Conservation (phyloP, 2,329 filamentous ascomycete species). For the Fusarium nematophilum region DNA sequence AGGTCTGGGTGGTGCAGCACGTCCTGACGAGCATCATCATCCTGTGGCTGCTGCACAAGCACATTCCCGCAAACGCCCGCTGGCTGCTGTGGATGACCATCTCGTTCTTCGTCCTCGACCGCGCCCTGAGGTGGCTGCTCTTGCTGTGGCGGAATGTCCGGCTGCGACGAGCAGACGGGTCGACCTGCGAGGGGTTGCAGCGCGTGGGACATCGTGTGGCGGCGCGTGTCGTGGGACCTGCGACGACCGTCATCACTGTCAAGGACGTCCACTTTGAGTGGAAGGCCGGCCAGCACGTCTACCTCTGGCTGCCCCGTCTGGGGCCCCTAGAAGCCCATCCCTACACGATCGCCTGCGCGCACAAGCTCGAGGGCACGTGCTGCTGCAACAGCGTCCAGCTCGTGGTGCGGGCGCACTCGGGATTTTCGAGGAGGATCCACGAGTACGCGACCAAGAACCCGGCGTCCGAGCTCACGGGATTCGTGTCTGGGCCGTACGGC, state of each 20-base stretch:
- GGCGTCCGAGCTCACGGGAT: constrained; percentile 48
- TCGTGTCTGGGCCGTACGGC: constrained; percentile 68
- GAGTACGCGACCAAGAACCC: constrained; percentile 55
- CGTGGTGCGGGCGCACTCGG: constrained; percentile 65
- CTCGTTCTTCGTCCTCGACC: constrained; percentile 71
- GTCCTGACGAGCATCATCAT: constrained; percentile 70
- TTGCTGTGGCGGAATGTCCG: constrained; percentile 66
- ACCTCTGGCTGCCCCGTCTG: constrained; percentile 68
- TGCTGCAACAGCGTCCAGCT: constrained; percentile 71
- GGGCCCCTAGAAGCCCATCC: constrained; percentile 68
- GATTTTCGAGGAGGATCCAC: constrained; percentile 68
- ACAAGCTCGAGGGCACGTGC: constrained; percentile 61
- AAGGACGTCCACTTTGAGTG: constrained; percentile 70
- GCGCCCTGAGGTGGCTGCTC: constrained; percentile 61
- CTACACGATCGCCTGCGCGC: constrained; percentile 70
- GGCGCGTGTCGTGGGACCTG: constrained; percentile 60
- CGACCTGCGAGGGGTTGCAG: constrained; percentile 59
- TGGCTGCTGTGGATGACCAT: constrained; percentile 76
- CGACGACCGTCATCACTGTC: constrained; percentile 68
- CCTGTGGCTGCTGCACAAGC: constrained; percentile 71
- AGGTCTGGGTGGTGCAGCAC: constrained; percentile 77
- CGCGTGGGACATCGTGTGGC: constrained; percentile 65
- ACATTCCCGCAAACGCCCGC: constrained; percentile 68
- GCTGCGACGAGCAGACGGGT: constrained; percentile 52
- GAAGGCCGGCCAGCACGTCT: constrained; percentile 70